Base-by-base conservation (phyloP, 768 basidiomycete genomes). In the Lactifluus pinguis region DNA sequence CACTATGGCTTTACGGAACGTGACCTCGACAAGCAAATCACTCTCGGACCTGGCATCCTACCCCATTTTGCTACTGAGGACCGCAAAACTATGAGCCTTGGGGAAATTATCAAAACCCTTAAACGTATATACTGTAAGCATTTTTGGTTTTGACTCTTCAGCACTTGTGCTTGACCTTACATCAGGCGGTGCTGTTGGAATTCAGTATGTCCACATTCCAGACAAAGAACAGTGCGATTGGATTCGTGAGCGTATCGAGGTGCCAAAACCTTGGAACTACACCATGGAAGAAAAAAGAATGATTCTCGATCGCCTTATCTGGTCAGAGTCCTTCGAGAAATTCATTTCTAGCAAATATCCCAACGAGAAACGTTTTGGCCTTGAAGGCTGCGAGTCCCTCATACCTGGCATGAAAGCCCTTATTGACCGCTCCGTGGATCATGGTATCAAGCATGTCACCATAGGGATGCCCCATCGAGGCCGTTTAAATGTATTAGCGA, bases 391-490 rank as follows among this genome's bases (percentile, higher is more conserved):
- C 74, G 97, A 99, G 75, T 83, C 92, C 32, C 86, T 99, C 67
- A 89, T 98, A 68, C 97, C 97, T 32, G 97, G 97, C 55, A 99
- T 99, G 97, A 99, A 99, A 77, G 97, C 95, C 1, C 85, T 99
- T 70, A 97, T 99, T 64, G 97, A 99, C 73, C 88, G 94, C 64
- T 97, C 95, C 19, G 97, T 99, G 66, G 97, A 99, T 67, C 80
- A 89, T 65, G 97, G 97, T 53, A 87, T 97, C 68, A 95, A 95
- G 75, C 84, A 92, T 69, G 87, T 98, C 73, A 95, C 94, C 55
- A 92, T 98, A 52, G 97, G 97, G 68, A 99, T 99, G 97, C 94
- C 97, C 25, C 97, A 99, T 78, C 93, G 97, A 73, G 97, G 97
- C 55, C 90, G 97, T 70, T 83, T 99, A 64, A 99, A 99, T 70